These are phyloP conservation scores for Pseudonitzschia multiseries DNA, from an alignment of 108 stramenopile genomes.

Conservation along the genomic window DNA sequence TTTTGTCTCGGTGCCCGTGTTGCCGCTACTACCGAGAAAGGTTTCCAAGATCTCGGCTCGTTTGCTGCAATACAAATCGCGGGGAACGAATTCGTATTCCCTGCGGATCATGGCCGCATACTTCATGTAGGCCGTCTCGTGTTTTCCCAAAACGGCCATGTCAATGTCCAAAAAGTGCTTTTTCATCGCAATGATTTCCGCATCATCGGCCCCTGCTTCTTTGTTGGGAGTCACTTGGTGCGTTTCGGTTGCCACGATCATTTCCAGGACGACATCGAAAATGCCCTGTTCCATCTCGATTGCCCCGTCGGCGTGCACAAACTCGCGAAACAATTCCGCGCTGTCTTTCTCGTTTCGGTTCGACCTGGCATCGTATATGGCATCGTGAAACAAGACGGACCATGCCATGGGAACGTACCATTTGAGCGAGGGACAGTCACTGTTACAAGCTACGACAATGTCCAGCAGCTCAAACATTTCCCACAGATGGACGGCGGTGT, in stretches of 20 bases:
- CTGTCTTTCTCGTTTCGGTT: slow-evolving; percentile 75
- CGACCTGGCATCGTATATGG: slow-evolving; percentile 74
- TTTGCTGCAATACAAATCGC: slow-evolving; percentile 64
- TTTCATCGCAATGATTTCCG: slow-evolving; percentile 1
- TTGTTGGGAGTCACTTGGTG: slow-evolving; percentile 17
- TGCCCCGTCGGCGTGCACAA: slow-evolving; percentile 27
- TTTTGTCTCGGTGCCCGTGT: not conserved
- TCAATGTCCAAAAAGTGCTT: slow-evolving; percentile 77
- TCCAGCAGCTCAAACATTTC: slow-evolving; percentile 56
- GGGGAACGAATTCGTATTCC: slow-evolving; percentile 66
- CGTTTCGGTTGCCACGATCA: slow-evolving; percentile 49
- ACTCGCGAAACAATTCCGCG: slow-evolving; percentile 65
- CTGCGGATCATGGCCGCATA: slow-evolving; percentile 76
- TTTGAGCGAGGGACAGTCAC: not conserved
- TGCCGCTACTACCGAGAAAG: slow-evolving; percentile 35
- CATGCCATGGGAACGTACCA: slow-evolving; percentile 33
- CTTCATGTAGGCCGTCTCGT: slow-evolving; percentile 38
- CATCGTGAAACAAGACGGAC: slow-evolving; percentile 86
- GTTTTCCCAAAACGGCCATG: slow-evolving; percentile 79
- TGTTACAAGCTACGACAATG: not conserved
- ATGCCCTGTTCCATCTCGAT: not conserved
- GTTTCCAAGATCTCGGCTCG: slow-evolving; percentile 65
- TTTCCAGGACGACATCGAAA: slow-evolving; percentile 17
- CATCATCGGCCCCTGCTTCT: not conserved
- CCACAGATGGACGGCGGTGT: slow-evolving; percentile 71